Conservation (phyloP, 805 yeast genomes). For the Saccharomycopsis malanga region DNA sequence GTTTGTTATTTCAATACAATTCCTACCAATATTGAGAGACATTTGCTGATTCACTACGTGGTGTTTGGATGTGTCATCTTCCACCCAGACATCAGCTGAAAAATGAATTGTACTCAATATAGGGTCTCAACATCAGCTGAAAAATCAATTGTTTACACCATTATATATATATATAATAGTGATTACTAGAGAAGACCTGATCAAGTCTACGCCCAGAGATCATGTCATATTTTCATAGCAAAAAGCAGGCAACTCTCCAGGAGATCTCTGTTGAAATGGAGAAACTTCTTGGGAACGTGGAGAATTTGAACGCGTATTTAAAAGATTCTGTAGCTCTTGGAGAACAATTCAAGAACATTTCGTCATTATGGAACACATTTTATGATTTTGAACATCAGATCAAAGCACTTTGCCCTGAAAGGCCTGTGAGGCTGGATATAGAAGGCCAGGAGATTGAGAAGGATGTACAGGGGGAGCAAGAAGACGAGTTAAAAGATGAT, state of each 20-base stretch:
- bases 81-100: no score
- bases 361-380: slow-evolving; percentile 20
- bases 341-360: slow-evolving; percentile 19
- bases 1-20: no score
- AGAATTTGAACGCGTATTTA: slow-evolving; percentile 46
- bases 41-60: no score
- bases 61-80: no score
- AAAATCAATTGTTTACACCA: no score
- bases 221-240: slow-evolving; percentile 9
- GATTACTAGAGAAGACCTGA: no score
- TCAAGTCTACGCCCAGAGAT: no score
- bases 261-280: slow-evolving; percentile 11
- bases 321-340: slow-evolving; percentile 17
- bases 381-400: slow-evolving; percentile 13
- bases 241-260: slow-evolving; percentile 10
- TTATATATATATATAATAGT: no score
- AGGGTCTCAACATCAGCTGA: no score
- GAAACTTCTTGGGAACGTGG: slow-evolving; percentile 1
- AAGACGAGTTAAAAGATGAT: neutral
- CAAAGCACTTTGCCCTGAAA: neutral
- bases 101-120: no score
- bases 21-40: no score
- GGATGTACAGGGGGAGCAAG: neutral
- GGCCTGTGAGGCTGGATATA: no score
- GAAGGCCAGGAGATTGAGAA: neutral